Percentiles rank a stretch among this genome's conserved stretches.
These are phyloP conservation scores for Xylaria grammica DNA, from an alignment of 495 filamentous ascomycete species.

Conservation along the genomic window DNA sequence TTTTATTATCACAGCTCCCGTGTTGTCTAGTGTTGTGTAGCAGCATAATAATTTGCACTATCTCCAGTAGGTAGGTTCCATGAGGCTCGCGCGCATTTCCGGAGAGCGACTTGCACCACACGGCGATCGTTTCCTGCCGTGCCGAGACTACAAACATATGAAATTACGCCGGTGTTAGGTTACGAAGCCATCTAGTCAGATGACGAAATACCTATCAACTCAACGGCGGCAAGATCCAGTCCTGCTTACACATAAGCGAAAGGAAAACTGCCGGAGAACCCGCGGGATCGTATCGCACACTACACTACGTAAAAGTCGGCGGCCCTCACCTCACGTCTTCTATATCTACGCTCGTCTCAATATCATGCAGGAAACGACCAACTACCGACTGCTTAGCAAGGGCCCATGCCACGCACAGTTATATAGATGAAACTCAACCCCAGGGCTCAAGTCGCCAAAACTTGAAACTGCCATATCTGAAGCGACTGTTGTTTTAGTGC, in stretches of 20 bases:
- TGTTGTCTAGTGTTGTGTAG: background rate
- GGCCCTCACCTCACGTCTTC: background rate
- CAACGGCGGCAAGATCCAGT: background rate
- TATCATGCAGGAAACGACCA: conserved; percentile 4
- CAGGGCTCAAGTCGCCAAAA: background rate
- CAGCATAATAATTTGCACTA: too few species aligned
- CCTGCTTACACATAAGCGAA: background rate
- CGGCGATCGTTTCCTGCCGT: conserved; percentile 12
- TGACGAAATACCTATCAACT: background rate
- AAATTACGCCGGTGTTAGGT: background rate
- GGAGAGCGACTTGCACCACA: conserved; percentile 16
- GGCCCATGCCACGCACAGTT: conserved; percentile 11
- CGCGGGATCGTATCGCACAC: background rate
- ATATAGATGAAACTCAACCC: conserved; percentile 14
- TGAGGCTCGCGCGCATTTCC: conserved; percentile 13
- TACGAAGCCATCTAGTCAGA: background rate
- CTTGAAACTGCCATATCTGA: conserved; percentile 10
- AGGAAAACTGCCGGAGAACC: background rate
- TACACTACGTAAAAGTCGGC: conserved; percentile 9
- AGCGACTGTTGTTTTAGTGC: background rate
- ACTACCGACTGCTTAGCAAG: conserved; percentile 11
- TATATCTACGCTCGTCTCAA: too few species aligned
- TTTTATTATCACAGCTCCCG: conserved; percentile 20
- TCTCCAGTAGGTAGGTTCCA: background rate
- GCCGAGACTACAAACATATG: conserved; percentile 3